Evolutionary conservation across 1,139 yeast genomes (phyloP), one percentile per base, ranked within the genome.

Genomic region (Taphrina deformans): DNA sequence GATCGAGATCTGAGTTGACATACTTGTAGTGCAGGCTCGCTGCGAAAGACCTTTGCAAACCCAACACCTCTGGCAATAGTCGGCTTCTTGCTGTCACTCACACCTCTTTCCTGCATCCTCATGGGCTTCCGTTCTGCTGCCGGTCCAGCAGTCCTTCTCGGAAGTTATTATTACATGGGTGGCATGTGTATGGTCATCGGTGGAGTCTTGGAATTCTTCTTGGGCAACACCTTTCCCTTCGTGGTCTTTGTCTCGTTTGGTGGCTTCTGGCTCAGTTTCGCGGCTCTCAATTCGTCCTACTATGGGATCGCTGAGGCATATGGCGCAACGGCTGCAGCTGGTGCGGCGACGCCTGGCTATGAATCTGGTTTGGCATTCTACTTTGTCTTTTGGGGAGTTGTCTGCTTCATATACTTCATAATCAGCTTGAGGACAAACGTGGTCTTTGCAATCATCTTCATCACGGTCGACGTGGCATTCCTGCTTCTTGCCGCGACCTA

Each of bases 191-290:
- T 86, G 73, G 76, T 86, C 62, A 79, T 85, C 67, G 85, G 88
- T 23, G 92, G 92, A 40, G 72, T 84, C 56, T 82, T 87, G 83
- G 88, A 88, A 71, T 77, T 86, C 69, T 79, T 82, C 58, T 78
- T 82, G 61, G 88, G 88, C 67, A 87, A 87, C 75, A 83, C 88
- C 9, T 85, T 83, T 75, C 87, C 86, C 55, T 82, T 82, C 71
- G 83, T 86, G 41, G 87, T 86, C 9, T 83, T 88, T 73, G 78
- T 85, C 61, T 83, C 87, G 65, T 88, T 85, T 73, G 92, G 92
- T 62, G 89, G 88, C 9, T 88, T 87, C 75, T 88, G 92, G 89
- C 77, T 87, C 66, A 78, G 86, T 24, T 86, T 82, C 73, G 86
- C 87, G 29, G 83, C 86, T 52, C 80, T 86, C 51, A 74, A 83